These are phyloP conservation scores for Ophiostoma australiae DNA, from an alignment of 2,329 filamentous ascomycete species.

Conservation along the genomic window DNA sequence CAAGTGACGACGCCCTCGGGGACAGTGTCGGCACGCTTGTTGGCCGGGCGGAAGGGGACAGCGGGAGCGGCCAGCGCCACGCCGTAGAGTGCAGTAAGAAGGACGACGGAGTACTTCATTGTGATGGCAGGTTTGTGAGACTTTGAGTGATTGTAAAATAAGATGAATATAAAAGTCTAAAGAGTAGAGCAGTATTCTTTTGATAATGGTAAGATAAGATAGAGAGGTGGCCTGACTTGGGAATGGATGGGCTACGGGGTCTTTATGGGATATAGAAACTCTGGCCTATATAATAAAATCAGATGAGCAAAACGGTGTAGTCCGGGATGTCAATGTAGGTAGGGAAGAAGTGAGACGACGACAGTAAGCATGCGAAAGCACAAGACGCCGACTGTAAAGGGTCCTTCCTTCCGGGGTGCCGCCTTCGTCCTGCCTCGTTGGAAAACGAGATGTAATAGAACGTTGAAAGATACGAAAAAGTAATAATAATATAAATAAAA, in stretches of 20 bases:
- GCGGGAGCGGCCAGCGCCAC: constrained; percentile 8
- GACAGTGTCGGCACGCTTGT: neutral
- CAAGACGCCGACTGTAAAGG: neutral
- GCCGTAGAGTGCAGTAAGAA: constrained; percentile 13
- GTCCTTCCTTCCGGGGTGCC: neutral
- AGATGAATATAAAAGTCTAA: neutral
- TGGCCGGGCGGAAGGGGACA: neutral
- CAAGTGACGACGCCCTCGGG: neutral
- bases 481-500: neutral
- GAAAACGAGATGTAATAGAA: neutral
- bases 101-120: constrained; percentile 10
- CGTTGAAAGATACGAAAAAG: too few relatives aligned
- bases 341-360: neutral
- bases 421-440: neutral
- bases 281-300: neutral
- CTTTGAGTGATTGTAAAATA: neutral
- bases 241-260: neutral
- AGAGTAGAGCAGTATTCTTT: neutral
- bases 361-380: neutral
- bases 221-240: neutral
- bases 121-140: neutral
- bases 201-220: neutral
- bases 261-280: neutral
- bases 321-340: neutral
- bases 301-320: neutral